Evolutionary conservation across 2,329 filamentous ascomycete species (phyloP), one percentile per base, ranked within the genome.

Genomic region (Plenodomus tracheiphilus): DNA sequence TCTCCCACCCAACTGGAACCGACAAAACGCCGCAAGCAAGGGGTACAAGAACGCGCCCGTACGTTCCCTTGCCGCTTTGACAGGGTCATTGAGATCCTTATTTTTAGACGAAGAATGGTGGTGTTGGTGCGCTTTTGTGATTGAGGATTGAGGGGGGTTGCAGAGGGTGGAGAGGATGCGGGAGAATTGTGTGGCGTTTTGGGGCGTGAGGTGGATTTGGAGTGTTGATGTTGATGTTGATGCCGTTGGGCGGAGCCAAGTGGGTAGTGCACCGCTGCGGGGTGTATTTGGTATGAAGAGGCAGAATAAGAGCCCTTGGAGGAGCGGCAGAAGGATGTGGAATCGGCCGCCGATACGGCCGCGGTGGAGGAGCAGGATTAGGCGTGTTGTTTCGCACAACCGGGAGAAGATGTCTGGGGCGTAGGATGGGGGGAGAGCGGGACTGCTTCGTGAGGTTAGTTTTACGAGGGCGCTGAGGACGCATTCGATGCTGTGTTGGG

Each of bases 161-260:
- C 81, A 84, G 42, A 86, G 77, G 0, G 81, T 79, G n/a, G 79
- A 79, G 18, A 86, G 75, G 8, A 86, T 70, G 9, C 81, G 78
- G 1, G 81, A 76, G 56, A 79, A 82, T 35, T 77, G 73, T 1
- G 73, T 68, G 2, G 79, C 79, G 48, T 81, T 79, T 16, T 73
- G 69, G 15, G 72, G 59, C 9, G 69, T 65, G 21, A 77, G 71
- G 5, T 56, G 46, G 10, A 49, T 39, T n/a, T n/a, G n/a, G n/a
- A n/a, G 1, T 6, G 28, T 11, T 32, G 22, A 7, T 15, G 35
- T 18, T 6, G 35, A 20, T 2, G 54, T 47, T 10, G 51, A 35
- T 8, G 43, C 46, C 2, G 41, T 21, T 3, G 55, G 50, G 17
- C 55, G 50, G 7, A 75, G 52, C 73, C 72, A 72, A 40, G 61